These are phyloP conservation scores for Candida caryicola DNA, from an alignment of 805 yeast species.

Conservation along the genomic window DNA sequence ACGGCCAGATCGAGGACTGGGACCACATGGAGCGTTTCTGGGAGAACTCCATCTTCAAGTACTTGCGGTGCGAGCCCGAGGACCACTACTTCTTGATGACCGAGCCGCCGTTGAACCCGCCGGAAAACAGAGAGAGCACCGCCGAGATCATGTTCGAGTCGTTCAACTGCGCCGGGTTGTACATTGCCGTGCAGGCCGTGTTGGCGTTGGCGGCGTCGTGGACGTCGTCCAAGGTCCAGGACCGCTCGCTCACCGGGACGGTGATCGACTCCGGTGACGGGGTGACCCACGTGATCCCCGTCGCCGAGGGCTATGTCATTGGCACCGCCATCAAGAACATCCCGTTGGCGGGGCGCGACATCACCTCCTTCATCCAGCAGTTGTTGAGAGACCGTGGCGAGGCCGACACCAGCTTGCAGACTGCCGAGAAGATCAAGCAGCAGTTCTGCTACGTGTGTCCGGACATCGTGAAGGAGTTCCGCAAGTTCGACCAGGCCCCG, in stretches of 20 bases:
- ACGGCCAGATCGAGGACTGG: conserved; percentile 99
- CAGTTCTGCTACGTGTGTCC: conserved; percentile 97
- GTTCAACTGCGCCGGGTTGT: conserved; percentile 96
- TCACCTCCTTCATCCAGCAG: conserved; percentile 89
- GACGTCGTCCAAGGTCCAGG: conserved; percentile 95
- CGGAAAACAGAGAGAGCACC: conserved; percentile 96
- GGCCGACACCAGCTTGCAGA: conserved; percentile 84
- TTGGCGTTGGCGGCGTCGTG: conserved; percentile 97
- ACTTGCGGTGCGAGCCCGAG: conserved; percentile 96
- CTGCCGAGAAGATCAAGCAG: conserved; percentile 96
- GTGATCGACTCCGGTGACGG: conserved; percentile 99
- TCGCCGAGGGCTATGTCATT: conserved; percentile 98
- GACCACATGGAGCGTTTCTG: conserved; percentile 99
- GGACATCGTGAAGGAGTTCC: conserved; percentile 94
- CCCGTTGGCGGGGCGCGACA: conserved; percentile 98
- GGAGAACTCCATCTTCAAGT: conserved; percentile 96
- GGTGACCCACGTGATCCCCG: conserved; percentile 98
- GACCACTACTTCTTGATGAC: conserved; percentile 94
- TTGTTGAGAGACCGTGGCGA: conserved; percentile 96
- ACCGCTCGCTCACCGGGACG: conserved; percentile 95
- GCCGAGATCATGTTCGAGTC: conserved; percentile 99
- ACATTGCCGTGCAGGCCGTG: conserved; percentile 98
- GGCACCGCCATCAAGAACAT: conserved; percentile 96
- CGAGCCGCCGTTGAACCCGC: conserved; percentile 99
- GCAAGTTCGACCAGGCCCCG: conserved; percentile 89